phyloP scores from a whole-genome alignment of 1,284 basidiomycete species.

The Trichosporon sp. region DNA sequence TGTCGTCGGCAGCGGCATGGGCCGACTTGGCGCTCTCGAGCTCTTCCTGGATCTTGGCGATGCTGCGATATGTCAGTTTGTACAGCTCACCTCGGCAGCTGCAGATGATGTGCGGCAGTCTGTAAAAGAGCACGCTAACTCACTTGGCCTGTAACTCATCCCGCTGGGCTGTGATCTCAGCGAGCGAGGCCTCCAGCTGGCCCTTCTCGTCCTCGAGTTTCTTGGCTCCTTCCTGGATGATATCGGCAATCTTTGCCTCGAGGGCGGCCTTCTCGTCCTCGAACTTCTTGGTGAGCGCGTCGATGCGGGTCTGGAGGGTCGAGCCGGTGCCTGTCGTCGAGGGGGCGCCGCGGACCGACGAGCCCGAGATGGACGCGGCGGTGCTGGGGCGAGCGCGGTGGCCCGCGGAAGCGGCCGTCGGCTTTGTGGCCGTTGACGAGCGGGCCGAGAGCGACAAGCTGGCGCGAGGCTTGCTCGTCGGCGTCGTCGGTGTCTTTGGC shows the following conservation, averaged over 20 bases:
- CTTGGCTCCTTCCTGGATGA: constrained; percentile 5
- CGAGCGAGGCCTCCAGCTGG: constrained; percentile 22
- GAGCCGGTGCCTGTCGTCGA: constrained; percentile 12
- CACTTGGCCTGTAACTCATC: constrained; percentile 28
- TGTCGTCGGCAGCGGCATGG: constrained; percentile 7
- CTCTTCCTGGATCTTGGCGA: constrained; percentile 10
- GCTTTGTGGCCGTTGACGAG: neutral
- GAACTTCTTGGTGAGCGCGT: constrained; percentile 16
- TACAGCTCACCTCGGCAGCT: too few relatives aligned
- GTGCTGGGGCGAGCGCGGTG: constrained; percentile 11
- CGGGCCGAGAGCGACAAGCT: neutral
- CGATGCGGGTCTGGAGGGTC: constrained; percentile 13
- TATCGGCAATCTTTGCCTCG: constrained; percentile 21
- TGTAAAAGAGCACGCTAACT: constrained; percentile 4
- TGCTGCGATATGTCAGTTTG: neutral
- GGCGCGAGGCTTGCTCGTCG: neutral
- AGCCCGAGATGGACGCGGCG: neutral
- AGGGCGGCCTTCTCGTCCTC: constrained; percentile 22
- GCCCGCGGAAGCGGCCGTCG: constrained; percentile 1
- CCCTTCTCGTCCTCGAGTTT: constrained; percentile 19
- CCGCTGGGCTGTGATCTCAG: constrained; percentile 15
- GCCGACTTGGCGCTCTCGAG: constrained; percentile 7
- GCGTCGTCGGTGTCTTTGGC: neutral
- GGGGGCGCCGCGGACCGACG: neutral
- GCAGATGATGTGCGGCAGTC: neutral